These are phyloP conservation scores for Suhomyces emberorum DNA, from an alignment of 805 yeast species.

Conservation along the genomic window DNA sequence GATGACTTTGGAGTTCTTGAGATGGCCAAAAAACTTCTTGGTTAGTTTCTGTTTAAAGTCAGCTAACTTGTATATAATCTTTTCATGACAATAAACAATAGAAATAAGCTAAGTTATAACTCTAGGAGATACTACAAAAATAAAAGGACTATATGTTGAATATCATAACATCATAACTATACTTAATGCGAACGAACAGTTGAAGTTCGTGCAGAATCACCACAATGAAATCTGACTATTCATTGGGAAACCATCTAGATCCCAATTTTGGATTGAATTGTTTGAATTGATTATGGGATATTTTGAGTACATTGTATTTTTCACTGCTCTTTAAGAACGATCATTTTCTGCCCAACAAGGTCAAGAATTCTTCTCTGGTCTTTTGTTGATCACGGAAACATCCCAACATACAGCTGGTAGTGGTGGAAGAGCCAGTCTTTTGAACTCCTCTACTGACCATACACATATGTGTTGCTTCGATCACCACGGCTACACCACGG, in stretches of 20 bases:
- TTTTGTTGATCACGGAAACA: conserved; percentile 90
- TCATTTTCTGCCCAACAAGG: conserved; percentile 63
- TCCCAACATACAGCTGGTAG: conserved; percentile 96
- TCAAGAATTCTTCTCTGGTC: conserved; percentile 93
- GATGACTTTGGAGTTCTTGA: conserved; percentile 65
- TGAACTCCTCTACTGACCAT: conserved; percentile 98
- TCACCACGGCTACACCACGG: conserved; percentile 96
- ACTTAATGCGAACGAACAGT: not conserved
- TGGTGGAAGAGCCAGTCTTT: conserved; percentile 88
- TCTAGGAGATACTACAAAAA: too few species aligned
- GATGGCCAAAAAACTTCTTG: conserved; percentile 15
- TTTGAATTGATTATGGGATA: too few species aligned
- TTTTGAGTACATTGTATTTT: too few species aligned
- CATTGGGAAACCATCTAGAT: too few species aligned
- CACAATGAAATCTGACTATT: too few species aligned
- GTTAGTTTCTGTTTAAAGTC: too few species aligned
- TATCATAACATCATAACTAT: conserved; percentile 26
- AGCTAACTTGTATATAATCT: too few species aligned
- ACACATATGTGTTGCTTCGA: conserved; percentile 98
- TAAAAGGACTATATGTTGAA: conserved; percentile 32
- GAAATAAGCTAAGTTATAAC: too few species aligned
- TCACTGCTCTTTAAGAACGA: too few species aligned
- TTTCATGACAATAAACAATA: too few species aligned
- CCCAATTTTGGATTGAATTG: too few species aligned
- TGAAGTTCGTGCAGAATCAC: too few species aligned